These are phyloP conservation scores for Asclepias syriaca DNA, from an alignment of 257 asterid species.

Conservation along the genomic window DNA sequence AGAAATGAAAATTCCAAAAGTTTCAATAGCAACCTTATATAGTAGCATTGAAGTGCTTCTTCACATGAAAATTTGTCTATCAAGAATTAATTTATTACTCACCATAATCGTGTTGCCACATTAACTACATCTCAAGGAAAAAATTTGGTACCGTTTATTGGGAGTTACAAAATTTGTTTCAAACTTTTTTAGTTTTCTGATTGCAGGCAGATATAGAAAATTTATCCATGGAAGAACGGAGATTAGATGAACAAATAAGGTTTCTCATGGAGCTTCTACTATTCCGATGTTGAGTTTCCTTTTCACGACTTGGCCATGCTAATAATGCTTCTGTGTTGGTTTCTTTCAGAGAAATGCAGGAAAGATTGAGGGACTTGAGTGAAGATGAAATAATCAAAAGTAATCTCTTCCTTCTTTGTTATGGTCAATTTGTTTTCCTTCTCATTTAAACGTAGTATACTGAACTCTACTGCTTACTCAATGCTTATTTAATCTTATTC, in stretches of 20 bases:
- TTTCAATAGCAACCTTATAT: neutral
- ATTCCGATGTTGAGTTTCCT: conserved; percentile 3
- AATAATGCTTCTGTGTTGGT: conserved; percentile 17
- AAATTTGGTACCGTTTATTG: neutral
- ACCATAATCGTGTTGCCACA: neutral
- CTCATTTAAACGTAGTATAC: neutral
- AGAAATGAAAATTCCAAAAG: neutral
- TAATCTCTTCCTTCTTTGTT: conserved; percentile 17
- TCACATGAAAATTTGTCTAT: neutral
- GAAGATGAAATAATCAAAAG: conserved; percentile 44
- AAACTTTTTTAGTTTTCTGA: conserved; percentile 2
- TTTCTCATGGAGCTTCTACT: conserved; percentile 5
- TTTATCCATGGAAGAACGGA: conserved; percentile 30
- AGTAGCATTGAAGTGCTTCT: neutral
- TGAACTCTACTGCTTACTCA: conserved; percentile 5
- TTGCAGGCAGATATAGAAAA: conserved; percentile 37
- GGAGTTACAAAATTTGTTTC: neutral
- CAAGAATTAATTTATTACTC: neutral
- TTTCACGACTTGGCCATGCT: conserved; percentile 9
- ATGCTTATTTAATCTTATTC: conserved; percentile 11
- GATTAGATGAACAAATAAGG: conserved; percentile 42
- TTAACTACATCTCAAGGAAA: neutral
- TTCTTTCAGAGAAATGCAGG: conserved; percentile 39
- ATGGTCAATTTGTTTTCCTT: neutral
- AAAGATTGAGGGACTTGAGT: conserved; percentile 35